phyloP scores from a whole-genome alignment of 768 basidiomycete species.

The Gyrodon lividus region DNA sequence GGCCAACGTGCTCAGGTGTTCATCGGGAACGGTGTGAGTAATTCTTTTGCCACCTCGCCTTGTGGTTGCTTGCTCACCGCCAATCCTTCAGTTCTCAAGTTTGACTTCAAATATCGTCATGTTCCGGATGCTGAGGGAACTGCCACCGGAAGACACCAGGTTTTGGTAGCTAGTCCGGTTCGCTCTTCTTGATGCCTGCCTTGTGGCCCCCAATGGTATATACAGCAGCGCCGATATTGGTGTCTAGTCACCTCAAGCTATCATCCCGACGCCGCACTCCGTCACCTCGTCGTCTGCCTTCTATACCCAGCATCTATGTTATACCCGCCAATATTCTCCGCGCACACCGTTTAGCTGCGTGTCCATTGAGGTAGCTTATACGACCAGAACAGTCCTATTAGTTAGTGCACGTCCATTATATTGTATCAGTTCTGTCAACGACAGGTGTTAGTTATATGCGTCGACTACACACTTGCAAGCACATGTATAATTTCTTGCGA shows the following conservation, averaged over 20 bases:
- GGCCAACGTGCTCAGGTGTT: slow-evolving; percentile 62
- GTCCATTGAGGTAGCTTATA: background rate
- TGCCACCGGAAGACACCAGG: slow-evolving; percentile 36
- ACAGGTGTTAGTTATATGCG: background rate
- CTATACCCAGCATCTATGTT: background rate
- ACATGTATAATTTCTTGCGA: background rate
- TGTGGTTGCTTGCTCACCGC: background rate
- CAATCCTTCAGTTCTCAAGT: slow-evolving; percentile 41
- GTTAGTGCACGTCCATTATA: background rate
- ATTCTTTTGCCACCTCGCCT: background rate
- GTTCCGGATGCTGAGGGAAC: slow-evolving; percentile 38
- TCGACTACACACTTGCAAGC: background rate
- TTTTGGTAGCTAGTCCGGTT: slow-evolving; percentile 35
- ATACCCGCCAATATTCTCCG: background rate
- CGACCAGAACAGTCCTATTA: background rate
- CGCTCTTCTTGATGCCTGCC: background rate
- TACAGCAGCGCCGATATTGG: background rate
- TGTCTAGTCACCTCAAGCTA: no score
- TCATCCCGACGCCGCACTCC: background rate
- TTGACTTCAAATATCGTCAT: slow-evolving; percentile 47
- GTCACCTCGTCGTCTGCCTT: background rate
- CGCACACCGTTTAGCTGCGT: background rate
- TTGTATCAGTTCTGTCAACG: background rate
- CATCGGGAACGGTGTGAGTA: slow-evolving; percentile 68
- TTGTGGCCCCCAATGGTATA: no score